Evolutionary conservation across 2,329 filamentous ascomycete species (phyloP), one percentile per base, ranked within the genome.

Genomic region (Neonectria coccinea): DNA sequence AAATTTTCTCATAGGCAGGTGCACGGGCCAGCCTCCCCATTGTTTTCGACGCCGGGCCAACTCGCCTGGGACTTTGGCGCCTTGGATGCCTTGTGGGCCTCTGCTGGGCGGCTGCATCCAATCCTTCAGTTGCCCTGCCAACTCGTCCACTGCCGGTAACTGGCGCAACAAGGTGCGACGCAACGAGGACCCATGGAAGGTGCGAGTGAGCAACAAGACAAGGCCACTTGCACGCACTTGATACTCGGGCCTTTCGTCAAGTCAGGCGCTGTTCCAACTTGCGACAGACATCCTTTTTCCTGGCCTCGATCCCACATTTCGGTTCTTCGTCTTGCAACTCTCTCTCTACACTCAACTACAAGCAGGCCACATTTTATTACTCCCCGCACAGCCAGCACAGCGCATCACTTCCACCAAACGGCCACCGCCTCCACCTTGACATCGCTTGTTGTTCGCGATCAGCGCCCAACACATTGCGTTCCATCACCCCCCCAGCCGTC

Each of bases 51-150:
- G 66, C 58, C 56, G 53, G 47, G 36, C n/a, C n/a, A 42, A 18
- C 39, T 42, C 39, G n/a, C 42, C 42, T 18, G 16, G 29, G 41
- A 16, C 52, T 51, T 59, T 51, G 56, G 56, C 27, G 56, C 56
- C 56, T 59, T 59, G 33, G 33, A 16, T 33, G 55, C 50, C 51
- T 59, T 56, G 36, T 45, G 36, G n/a, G 41, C 53, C 39, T 45
- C n/a, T 42, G n/a, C n/a, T 42, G 7, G 16, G n/a, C 47, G 39
- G 39, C 39, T 20, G n/a, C 39, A 18, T 42, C 27, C 47, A 27
- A 59, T 56, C 64, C 47, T 20, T 16, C 10, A 55, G 78, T 79
- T 79, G 78, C 77, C 72, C 54, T 47, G 77, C 70, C 78, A 79
- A 79, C 78, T 66, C 67, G 67, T 75, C 74, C 72, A 74, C 75